Base-by-base conservation (phyloP, 2,329 filamentous ascomycete genomes). In the Fusarium musae region DNA sequence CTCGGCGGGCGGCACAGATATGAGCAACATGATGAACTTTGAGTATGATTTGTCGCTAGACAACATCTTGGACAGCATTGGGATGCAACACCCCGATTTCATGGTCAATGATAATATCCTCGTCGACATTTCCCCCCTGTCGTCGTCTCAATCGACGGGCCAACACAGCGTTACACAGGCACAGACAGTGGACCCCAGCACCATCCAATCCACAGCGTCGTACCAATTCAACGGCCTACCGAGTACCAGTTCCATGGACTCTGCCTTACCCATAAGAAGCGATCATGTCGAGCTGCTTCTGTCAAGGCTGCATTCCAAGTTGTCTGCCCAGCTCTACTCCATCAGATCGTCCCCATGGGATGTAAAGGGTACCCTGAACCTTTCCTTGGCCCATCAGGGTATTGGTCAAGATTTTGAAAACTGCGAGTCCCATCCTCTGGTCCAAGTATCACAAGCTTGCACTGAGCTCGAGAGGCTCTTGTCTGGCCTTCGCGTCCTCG, bases 291-390 rank as follows among this genome's bases (percentile, higher is more conserved):
- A 56, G 37, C 36, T 56, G 21, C 52, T 56, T 43, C 37, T 56
- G 52, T 56, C 52, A 32, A 56, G 52, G 36, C 52, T 56, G 52
- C 37, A 56, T 42, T 56, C 52, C 11, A 56, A 42, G 6, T 6
- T 56, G 37, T 56, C 52, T 56, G 52, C 52, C 16, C 52, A 56
- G 52, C 52, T 56, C 52, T 56, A 56, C 52, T 56, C 36, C 52
- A 56, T 56, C 26, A 56, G 52, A 56, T 56, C 52, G 26, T 30
- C 36, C 8, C 52, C 52, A 19, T 56, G 52, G 52, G 37, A 56
- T 16, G 37, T 62, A 2, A 62, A 88, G 75, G 83, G 86, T 57
- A 89, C 87, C 5, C 79, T 90, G 4, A 90, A 90, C 78, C 84
- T 90, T 81, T 82, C 89, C 75, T 89, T 91, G n/a, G 40, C 59